A percentile compares a stretch with the other conserved stretches of the same genome.
Conservation (phyloP, 495 filamentous ascomycete genomes). For the Podospora pseudocomata region DNA sequence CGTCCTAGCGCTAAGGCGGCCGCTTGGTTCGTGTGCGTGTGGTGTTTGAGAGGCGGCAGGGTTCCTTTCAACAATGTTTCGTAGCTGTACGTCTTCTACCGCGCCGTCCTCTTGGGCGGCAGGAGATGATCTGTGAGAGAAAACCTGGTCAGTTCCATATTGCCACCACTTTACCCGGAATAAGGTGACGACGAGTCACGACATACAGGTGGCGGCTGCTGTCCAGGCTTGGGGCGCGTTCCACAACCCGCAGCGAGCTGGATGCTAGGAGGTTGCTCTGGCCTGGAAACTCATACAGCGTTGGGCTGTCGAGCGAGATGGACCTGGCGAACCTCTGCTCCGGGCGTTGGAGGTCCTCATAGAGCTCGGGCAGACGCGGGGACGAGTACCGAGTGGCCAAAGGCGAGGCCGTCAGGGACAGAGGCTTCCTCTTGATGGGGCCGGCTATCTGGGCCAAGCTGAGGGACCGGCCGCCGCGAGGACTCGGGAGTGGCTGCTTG, state of each 20-base stretch:
- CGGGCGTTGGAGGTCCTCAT: slow-evolving; percentile 38
- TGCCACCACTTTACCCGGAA: slow-evolving; percentile 27
- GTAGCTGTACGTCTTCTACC: slow-evolving; percentile 37
- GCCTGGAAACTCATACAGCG: slow-evolving; percentile 53
- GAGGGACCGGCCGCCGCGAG: slow-evolving; percentile 30
- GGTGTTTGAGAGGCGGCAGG: slow-evolving; percentile 40
- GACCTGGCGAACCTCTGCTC: slow-evolving; percentile 49
- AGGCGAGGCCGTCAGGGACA: slow-evolving; percentile 51
- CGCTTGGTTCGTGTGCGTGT: slow-evolving; percentile 27
- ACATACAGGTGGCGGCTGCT: slow-evolving; percentile 32
- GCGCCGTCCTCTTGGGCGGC: slow-evolving; percentile 23
- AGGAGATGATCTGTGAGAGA: slow-evolving; percentile 29
- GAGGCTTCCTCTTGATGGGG: slow-evolving; percentile 52
- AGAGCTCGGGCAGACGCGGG: slow-evolving; percentile 39
- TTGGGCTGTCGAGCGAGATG: slow-evolving; percentile 53
- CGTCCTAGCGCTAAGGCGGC: slow-evolving; percentile 39
- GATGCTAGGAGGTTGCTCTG: slow-evolving; percentile 18
- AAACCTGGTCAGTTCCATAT: slow-evolving; percentile 25
- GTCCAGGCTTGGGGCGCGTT: slow-evolving; percentile 18
- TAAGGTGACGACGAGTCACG: background rate
- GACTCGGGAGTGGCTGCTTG: slow-evolving; percentile 27
- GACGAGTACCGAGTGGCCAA: slow-evolving; percentile 48
- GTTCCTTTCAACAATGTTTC: slow-evolving; percentile 35
- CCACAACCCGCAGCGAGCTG: slow-evolving; percentile 19
- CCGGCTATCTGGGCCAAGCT: slow-evolving; percentile 30